Evolutionary conservation across 768 basidiomycete genomes (phyloP).

Genomic region (Tylopilus intermedius): DNA sequence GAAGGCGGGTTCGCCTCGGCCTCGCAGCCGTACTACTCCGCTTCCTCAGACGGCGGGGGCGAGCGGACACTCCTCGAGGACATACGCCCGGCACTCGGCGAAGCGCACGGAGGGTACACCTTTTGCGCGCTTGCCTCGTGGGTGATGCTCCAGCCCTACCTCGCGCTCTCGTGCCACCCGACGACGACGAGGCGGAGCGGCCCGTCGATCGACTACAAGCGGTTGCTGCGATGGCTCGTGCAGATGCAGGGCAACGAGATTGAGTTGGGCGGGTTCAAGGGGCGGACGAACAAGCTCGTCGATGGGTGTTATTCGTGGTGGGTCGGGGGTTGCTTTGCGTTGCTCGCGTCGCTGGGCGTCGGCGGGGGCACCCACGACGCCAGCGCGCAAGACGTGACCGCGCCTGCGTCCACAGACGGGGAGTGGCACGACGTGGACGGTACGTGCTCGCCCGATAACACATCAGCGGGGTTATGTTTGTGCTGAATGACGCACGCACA

Average conservation of each 20-base stretch:
- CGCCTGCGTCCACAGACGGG: slow-evolving; percentile 23
- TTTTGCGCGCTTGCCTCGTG: slow-evolving; percentile 88
- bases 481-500: slow-evolving; percentile 2
- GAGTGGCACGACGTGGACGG: slow-evolving; percentile 71
- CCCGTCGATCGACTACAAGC: slow-evolving; percentile 51
- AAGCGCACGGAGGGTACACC: slow-evolving; percentile 97
- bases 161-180: slow-evolving; percentile 14
- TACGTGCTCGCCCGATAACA: slow-evolving; percentile 21
- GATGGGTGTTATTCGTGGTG: slow-evolving; percentile 99
- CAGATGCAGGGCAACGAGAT: slow-evolving; percentile 78
- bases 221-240: slow-evolving; percentile 74
- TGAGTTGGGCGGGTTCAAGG: slow-evolving; percentile 90
- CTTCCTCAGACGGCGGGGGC: slow-evolving; percentile 1
- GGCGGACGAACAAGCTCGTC: slow-evolving; percentile 95
- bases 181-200: neutral
- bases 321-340: slow-evolving; percentile 84
- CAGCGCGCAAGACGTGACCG: slow-evolving; percentile 1
- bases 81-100: slow-evolving; percentile 77
- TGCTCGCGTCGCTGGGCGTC: slow-evolving; percentile 60
- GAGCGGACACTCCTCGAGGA: slow-evolving; percentile 31
- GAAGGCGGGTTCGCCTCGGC: slow-evolving; percentile 91
- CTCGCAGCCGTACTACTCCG: slow-evolving; percentile 61
- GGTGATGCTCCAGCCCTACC: slow-evolving; percentile 65
- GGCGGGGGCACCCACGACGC: neutral
- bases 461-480: no score